Conservation (phyloP, 2,329 filamentous ascomycete species). For the Scedosporium aurantiacum region DNA sequence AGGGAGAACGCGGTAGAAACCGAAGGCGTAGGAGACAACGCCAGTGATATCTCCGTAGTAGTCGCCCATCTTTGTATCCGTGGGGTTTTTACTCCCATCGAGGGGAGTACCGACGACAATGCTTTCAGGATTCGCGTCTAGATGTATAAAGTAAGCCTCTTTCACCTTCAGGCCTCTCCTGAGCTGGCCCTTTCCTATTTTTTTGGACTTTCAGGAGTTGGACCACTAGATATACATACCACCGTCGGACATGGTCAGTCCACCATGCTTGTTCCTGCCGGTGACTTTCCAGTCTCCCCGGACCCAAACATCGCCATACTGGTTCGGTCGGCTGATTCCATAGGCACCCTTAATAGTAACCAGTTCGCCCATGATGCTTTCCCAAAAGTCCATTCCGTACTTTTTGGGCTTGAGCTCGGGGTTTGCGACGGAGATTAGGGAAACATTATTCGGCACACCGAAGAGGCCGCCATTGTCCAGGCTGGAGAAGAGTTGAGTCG, state of each 20-base stretch:
- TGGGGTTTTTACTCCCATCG: conserved; percentile 51
- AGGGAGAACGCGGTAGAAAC: conserved; percentile 59
- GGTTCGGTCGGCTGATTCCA: conserved; percentile 49
- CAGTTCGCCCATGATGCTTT: conserved; percentile 55
- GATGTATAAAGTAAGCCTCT: neutral
- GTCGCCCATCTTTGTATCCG: conserved; percentile 53
- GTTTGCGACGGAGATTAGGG: conserved; percentile 46
- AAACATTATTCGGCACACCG: conserved; percentile 50
- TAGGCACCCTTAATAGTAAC: conserved; percentile 49
- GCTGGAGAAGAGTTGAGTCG: conserved; percentile 47
- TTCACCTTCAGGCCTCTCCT: neutral
- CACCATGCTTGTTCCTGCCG: conserved; percentile 50
- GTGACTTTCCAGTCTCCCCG: conserved; percentile 53
- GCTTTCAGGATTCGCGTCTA: conserved; percentile 58
- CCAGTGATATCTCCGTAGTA: conserved; percentile 55
- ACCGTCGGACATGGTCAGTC: conserved; percentile 49
- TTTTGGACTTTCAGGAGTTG: neutral
- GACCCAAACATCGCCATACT: conserved; percentile 59
- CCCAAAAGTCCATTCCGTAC: conserved; percentile 66
- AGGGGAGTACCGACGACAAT: conserved; percentile 55
- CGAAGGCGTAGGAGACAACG: conserved; percentile 53
- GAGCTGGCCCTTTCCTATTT: neutral
- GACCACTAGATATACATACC: conserved; percentile 22
- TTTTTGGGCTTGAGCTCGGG: conserved; percentile 46
- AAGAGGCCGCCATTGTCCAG: conserved; percentile 58